These are phyloP conservation scores for Candida manassasensis DNA, from an alignment of 805 yeast species.

Conservation along the genomic window DNA sequence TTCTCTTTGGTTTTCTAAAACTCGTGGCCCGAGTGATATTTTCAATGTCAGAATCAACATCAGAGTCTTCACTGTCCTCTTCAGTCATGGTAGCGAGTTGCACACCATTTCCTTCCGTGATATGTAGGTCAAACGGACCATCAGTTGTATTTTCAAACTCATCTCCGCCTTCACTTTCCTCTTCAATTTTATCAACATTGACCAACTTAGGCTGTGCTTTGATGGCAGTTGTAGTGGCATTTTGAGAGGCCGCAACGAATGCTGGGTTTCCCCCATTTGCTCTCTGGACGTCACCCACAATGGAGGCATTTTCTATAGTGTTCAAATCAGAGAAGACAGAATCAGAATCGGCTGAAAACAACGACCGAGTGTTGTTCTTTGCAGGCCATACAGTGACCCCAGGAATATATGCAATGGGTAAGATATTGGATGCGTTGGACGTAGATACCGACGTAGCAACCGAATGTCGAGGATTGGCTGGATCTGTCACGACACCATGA, in stretches of 20 bases:
- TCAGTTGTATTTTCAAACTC: conserved; percentile 21
- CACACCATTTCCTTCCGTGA: neutral
- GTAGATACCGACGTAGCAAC: conserved; percentile 60
- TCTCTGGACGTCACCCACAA: conserved; percentile 34
- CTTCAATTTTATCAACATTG: conserved; percentile 45
- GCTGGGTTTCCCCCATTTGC: conserved; percentile 15
- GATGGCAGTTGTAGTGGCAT: conserved; percentile 59
- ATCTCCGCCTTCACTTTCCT: conserved; percentile 34
- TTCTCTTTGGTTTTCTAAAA: conserved; percentile 13
- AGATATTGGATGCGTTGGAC: conserved; percentile 79
- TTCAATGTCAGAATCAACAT: conserved; percentile 44
- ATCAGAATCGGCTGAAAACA: conserved; percentile 40
- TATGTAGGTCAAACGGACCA: neutral
- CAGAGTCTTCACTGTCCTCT: conserved; percentile 27
- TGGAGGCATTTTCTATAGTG: conserved; percentile 44
- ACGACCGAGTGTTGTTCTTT: conserved; percentile 38
- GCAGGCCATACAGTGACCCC: conserved; percentile 73
- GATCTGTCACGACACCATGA: conserved; percentile 15
- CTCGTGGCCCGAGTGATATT: conserved; percentile 41
- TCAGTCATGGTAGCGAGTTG: conserved; percentile 6
- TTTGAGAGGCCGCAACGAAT: neutral
- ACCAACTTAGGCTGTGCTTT: conserved; percentile 71
- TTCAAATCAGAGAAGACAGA: conserved; percentile 41
- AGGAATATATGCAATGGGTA: conserved; percentile 91
- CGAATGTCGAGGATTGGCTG: conserved; percentile 25